phyloP scores from a whole-genome alignment of 2,329 filamentous ascomycete genomes.

The Chaetomiaceae sp. region DNA sequence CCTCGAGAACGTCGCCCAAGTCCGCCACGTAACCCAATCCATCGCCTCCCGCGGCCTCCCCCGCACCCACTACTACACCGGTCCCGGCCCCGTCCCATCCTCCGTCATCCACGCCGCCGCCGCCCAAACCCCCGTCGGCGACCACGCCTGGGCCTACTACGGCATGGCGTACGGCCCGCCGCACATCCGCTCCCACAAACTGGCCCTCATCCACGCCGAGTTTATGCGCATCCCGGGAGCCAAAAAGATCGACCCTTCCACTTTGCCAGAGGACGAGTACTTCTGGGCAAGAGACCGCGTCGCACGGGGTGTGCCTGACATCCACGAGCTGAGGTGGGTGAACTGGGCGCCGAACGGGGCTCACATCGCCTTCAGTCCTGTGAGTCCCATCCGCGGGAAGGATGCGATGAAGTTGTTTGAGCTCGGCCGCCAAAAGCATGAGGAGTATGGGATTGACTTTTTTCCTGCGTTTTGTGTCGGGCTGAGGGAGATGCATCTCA shows the following conservation, averaged over 20 bases:
- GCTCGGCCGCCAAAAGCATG: conserved; percentile 32
- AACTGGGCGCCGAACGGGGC: conserved; percentile 51
- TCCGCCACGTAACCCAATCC: conserved; percentile 34
- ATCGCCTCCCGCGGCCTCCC: conserved; percentile 35
- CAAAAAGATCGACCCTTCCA: conserved; percentile 39
- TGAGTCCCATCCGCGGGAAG: conserved; percentile 39
- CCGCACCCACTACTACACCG: conserved; percentile 32
- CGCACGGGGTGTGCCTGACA: conserved; percentile 34
- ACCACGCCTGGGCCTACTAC: conserved; percentile 47
- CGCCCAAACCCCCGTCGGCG: conserved; percentile 30
- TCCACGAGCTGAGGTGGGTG: conserved; percentile 38
- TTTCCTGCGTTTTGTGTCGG: conserved; percentile 40
- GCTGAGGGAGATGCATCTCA: conserved; percentile 33
- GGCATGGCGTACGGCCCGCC: conserved; percentile 40
- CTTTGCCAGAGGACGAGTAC: conserved; percentile 39
- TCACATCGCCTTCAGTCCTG: conserved; percentile 50
- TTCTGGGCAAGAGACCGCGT: conserved; percentile 34
- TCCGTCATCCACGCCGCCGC: conserved; percentile 32
- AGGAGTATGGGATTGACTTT: conserved; percentile 37
- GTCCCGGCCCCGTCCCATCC: conserved; percentile 31
- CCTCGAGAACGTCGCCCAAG: conserved; percentile 37
- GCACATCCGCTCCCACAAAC: conserved; percentile 31
- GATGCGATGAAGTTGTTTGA: conserved; percentile 39
- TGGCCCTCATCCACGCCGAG: conserved; percentile 38
- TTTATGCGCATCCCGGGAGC: conserved; percentile 41